Conservation (phyloP, 2,329 filamentous ascomycete species). For the Thelonectria rubi region DNA sequence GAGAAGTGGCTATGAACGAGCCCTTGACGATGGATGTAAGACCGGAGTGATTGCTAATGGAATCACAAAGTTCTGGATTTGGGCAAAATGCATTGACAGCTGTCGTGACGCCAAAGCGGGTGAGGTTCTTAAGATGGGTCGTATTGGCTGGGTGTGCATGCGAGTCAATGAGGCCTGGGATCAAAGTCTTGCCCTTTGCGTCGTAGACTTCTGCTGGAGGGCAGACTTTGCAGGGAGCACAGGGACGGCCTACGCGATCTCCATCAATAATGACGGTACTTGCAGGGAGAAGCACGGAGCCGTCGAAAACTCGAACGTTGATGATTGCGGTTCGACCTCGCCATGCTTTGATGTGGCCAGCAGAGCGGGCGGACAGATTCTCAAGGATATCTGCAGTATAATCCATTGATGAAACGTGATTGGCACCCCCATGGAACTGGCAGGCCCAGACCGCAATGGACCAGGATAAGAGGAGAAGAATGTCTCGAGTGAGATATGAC, state of each 20-base stretch:
- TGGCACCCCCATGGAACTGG: background rate
- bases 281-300: background rate
- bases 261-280: slow-evolving; percentile 6
- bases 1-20: slow-evolving; percentile 20
- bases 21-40: slow-evolving; percentile 14
- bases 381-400: slow-evolving; percentile 2
- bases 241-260: slow-evolving; percentile 6
- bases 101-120: slow-evolving; percentile 9
- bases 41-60: slow-evolving; percentile 6
- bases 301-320: slow-evolving; percentile 13
- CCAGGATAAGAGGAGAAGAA: background rate
- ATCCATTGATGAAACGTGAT: background rate
- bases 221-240: background rate
- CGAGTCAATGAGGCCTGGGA: slow-evolving; percentile 17
- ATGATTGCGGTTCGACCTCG: background rate
- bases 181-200: slow-evolving; percentile 14
- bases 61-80: slow-evolving; percentile 2
- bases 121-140: slow-evolving; percentile 1
- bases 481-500: background rate
- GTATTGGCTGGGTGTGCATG: slow-evolving; percentile 10
- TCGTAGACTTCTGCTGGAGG: slow-evolving; percentile 10
- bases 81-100: slow-evolving; percentile 4
- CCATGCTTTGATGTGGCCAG: background rate
- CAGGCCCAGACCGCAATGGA: background rate
- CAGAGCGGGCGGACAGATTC: background rate